Conservation (phyloP, 1,139 yeast species). For the Eremothecium coryli region DNA sequence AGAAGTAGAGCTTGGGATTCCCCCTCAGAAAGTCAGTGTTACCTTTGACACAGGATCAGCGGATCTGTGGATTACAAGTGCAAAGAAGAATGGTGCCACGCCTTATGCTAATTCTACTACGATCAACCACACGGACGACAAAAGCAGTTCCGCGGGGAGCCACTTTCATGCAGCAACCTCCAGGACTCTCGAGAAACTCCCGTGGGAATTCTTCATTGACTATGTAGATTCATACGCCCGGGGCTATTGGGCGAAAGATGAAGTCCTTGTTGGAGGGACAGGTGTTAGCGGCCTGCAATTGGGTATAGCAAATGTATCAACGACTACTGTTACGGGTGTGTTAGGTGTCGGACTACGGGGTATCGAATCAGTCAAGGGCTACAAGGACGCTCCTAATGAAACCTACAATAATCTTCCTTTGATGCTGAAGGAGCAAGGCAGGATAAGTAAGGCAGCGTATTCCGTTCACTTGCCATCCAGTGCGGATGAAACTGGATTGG, state of each 20-base stretch:
- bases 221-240: conserved; percentile 22
- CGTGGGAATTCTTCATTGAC: conserved; percentile 16
- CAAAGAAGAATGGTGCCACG: conserved; percentile 22
- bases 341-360: conserved; percentile 25
- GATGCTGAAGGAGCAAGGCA: conserved; percentile 43
- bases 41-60: conserved; percentile 62
- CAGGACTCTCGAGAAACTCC: conserved; percentile 8
- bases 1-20: conserved; percentile 42
- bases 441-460: conserved; percentile 43
- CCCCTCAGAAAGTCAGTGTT: conserved; percentile 41
- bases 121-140: no score
- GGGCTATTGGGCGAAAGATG: conserved; percentile 24
- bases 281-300: conserved; percentile 17
- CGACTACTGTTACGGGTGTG: conserved; percentile 20
- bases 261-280: conserved; percentile 11
- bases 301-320: conserved; percentile 20
- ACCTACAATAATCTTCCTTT: conserved; percentile 50
- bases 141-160: no score
- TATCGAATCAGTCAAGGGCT: conserved; percentile 20
- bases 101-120: conserved; percentile 13
- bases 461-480: conserved; percentile 40
- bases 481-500: conserved; percentile 34
- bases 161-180: conserved; percentile 13
- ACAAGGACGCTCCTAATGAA: conserved; percentile 20
- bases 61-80: conserved; percentile 53